Evolutionary conservation across 2,329 filamentous ascomycete species (phyloP).

Genomic region (Ramularia endophylla): DNA sequence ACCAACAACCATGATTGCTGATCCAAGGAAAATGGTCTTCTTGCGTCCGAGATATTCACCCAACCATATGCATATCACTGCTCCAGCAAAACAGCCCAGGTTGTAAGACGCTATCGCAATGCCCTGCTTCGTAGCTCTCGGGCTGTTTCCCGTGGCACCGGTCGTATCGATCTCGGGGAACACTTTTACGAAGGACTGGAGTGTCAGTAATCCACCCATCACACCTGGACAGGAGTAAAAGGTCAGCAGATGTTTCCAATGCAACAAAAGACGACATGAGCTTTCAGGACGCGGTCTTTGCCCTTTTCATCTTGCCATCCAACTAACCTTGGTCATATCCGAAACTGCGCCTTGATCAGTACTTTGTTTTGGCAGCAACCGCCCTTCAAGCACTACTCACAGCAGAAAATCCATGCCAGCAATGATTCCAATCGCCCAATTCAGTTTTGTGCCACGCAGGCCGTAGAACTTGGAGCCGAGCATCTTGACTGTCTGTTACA

Average conservation of each 20-base stretch:
- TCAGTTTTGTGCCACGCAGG: constrained; percentile 37
- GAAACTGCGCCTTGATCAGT: constrained; percentile 1
- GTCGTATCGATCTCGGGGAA: constrained; percentile 37
- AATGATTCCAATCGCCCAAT: constrained; percentile 38
- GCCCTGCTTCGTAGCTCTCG: constrained; percentile 13
- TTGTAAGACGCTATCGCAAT: constrained; percentile 25
- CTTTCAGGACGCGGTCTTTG: too few species aligned
- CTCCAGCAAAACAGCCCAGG: constrained; percentile 45
- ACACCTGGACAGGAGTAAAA: constrained; percentile 28
- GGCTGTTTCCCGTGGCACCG: constrained; percentile 5
- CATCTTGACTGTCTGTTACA: constrained; percentile 2
- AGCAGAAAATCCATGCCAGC: constrained; percentile 37
- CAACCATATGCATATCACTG: constrained; percentile 44
- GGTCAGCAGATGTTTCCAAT: too few species aligned
- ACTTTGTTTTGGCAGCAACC: too few species aligned
- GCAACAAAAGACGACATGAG: too few species aligned
- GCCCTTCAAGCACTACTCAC: neutral
- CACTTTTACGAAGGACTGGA: constrained; percentile 36
- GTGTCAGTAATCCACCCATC: constrained; percentile 39
- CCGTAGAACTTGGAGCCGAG: constrained; percentile 29
- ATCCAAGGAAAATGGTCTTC: constrained; percentile 46
- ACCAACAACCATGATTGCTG: constrained; percentile 49
- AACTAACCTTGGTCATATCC: constrained; percentile 7
- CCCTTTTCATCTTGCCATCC: neutral
- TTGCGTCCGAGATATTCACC: constrained; percentile 49